Conservation (phyloP, 495 filamentous ascomycete species). For the Lasiosphaeriaceae sp. region DNA sequence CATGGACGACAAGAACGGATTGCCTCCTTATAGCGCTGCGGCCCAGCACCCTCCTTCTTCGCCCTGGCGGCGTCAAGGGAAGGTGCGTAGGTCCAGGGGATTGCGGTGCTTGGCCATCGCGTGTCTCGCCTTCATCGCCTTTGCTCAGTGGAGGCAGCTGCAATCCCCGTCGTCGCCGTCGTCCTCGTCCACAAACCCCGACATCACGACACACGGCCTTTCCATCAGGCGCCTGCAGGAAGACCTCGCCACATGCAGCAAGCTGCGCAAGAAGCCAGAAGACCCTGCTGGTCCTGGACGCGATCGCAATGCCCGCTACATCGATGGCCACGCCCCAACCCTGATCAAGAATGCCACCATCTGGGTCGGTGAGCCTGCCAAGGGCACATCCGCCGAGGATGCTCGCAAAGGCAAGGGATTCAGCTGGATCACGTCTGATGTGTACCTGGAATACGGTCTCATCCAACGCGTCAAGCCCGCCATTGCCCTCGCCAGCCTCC, state of each 20-base stretch:
- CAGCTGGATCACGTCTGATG: constrained; percentile 40
- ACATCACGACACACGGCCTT: constrained; percentile 21
- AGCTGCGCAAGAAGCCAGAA: constrained; percentile 36
- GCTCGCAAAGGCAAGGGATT: constrained; percentile 44
- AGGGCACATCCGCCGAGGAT: constrained; percentile 37
- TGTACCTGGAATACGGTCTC: constrained; percentile 47
- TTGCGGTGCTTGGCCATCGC: constrained; percentile 32
- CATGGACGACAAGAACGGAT: constrained; percentile 24
- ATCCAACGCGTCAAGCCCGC: constrained; percentile 37
- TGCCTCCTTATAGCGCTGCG: constrained; percentile 20
- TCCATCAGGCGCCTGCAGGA: constrained; percentile 38
- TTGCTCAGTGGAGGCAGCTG: constrained; percentile 46
- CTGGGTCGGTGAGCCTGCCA: constrained; percentile 49
- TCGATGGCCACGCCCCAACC: constrained; percentile 43
- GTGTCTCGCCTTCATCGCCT: constrained; percentile 42
- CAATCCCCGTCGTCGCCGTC: constrained; percentile 6
- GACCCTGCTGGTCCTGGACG: constrained; percentile 44
- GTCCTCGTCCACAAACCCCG: background rate
- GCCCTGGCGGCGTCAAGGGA: constrained; percentile 14
- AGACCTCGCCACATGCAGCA: constrained; percentile 35
- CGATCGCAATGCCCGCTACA: constrained; percentile 44
- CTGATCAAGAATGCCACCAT: constrained; percentile 50
- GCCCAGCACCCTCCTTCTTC: constrained; percentile 12
- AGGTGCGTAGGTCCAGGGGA: constrained; percentile 31
- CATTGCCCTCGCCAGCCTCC: constrained; percentile 28